Evolutionary conservation across 768 basidiomycete species (phyloP).

Genomic region (Sutorius australiensis): DNA sequence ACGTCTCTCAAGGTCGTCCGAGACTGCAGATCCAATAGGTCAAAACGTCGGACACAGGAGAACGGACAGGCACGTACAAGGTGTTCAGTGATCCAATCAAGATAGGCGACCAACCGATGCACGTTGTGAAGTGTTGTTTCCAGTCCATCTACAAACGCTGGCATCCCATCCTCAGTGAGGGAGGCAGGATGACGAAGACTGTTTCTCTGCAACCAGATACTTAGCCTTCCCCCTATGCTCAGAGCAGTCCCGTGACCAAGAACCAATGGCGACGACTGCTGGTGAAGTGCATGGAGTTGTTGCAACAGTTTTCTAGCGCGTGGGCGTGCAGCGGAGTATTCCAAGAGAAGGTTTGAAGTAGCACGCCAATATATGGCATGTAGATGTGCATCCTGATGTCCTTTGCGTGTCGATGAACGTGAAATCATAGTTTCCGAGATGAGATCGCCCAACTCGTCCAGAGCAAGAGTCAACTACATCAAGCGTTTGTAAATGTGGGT

Average conservation of each 20-base stretch:
- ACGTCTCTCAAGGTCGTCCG: constrained; percentile 15
- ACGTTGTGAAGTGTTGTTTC: constrained; percentile 20
- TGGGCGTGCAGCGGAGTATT: constrained; percentile 29
- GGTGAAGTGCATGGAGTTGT: constrained; percentile 17
- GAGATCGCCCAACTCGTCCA: constrained; percentile 27
- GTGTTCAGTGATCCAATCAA: constrained; percentile 28
- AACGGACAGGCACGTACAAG: constrained; percentile 14
- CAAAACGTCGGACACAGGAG: background rate
- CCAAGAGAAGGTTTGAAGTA: constrained; percentile 30
- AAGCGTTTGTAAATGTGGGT: background rate
- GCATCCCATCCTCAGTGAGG: constrained; percentile 8
- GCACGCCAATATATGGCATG: constrained; percentile 29
- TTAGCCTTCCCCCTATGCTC: background rate
- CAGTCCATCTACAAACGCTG: constrained; percentile 17
- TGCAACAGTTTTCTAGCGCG: constrained; percentile 16
- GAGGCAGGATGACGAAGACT: background rate
- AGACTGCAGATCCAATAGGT: constrained; percentile 13
- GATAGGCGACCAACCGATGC: constrained; percentile 21
- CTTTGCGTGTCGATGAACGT: background rate
- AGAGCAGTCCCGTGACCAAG: background rate
- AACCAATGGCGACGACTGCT: constrained; percentile 4
- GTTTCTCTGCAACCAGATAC: constrained; percentile 9
- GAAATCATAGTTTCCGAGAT: constrained; percentile 2
- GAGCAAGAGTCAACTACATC: constrained; percentile 25
- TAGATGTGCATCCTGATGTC: constrained; percentile 12